Evolutionary conservation across 1,284 basidiomycete species (phyloP).

Genomic region (Bjerkandera adusta): DNA sequence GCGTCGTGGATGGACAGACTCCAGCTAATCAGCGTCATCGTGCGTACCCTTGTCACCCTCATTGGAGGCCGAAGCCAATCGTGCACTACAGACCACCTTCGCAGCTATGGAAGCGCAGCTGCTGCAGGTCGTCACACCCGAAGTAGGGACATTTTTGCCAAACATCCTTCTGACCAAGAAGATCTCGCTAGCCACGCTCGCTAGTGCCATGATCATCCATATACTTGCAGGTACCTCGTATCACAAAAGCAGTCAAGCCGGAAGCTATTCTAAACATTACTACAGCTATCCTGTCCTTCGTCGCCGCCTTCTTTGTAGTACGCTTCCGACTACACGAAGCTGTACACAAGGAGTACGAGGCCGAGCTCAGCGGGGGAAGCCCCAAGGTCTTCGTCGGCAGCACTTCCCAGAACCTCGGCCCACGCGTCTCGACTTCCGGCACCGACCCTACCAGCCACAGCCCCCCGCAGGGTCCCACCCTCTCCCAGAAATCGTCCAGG

Average conservation of each 20-base stretch:
- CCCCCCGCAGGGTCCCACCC: too few relatives aligned
- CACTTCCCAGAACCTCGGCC: too few relatives aligned
- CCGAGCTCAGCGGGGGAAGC: constrained; percentile 14
- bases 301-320: constrained; percentile 34
- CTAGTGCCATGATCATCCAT: constrained; percentile 37
- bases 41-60: constrained; percentile 17
- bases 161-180: constrained; percentile 13
- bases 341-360: constrained; percentile 15
- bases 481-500: too few relatives aligned
- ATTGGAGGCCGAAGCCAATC: too few relatives aligned
- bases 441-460: too few relatives aligned
- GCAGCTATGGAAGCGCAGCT: constrained; percentile 35
- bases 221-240: constrained; percentile 32
- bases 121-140: constrained; percentile 24
- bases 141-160: too few relatives aligned
- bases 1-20: constrained; percentile 32
- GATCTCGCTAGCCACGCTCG: constrained; percentile 29
- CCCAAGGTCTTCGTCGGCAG: too few relatives aligned
- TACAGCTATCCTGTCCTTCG: constrained; percentile 32
- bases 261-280: not conserved
- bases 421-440: too few relatives aligned
- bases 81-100: constrained; percentile 39
- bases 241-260: not conserved
- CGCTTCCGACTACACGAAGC: constrained; percentile 30
- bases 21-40: constrained; percentile 29